These are phyloP conservation scores for Plectosphaerella cucumerina DNA, from an alignment of 2,329 filamentous ascomycete species.

Conservation along the genomic window DNA sequence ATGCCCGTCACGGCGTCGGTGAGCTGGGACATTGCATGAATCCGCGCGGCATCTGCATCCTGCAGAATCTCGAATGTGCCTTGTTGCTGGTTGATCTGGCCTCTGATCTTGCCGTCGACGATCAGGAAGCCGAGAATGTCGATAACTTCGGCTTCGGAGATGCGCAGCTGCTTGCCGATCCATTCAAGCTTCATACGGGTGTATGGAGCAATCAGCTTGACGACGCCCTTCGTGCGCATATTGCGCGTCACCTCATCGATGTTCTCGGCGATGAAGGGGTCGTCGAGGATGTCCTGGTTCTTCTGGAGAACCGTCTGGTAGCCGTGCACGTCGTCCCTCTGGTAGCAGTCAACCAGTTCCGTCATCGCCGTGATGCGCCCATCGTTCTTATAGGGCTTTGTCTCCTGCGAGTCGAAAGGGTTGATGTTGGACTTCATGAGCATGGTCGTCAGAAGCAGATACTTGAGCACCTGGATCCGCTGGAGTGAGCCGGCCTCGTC, in stretches of 20 bases:
- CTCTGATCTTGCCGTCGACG: constrained; percentile 80
- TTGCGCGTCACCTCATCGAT: constrained; percentile 98
- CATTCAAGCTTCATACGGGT: constrained; percentile 85
- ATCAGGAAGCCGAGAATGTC: constrained; percentile 96
- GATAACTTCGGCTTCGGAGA: constrained; percentile 80
- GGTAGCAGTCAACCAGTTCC: constrained; percentile 92
- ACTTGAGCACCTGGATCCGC: constrained; percentile 95
- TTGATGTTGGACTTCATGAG: constrained; percentile 98
- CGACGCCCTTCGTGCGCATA: constrained; percentile 92
- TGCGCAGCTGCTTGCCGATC: constrained; percentile 84
- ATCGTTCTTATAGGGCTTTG: constrained; percentile 95
- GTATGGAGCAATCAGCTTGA: constrained; percentile 93
- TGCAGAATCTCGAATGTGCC: constrained; percentile 80
- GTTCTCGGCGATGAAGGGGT: constrained; percentile 96
- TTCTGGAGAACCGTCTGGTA: constrained; percentile 86
- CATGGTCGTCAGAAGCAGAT: constrained; percentile 95
- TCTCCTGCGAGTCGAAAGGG: constrained; percentile 97
- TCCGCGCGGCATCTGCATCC: constrained; percentile 67
- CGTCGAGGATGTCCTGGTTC: constrained; percentile 83
- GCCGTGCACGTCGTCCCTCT: constrained; percentile 86
- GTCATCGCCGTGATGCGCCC: constrained; percentile 96
- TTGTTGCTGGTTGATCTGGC: constrained; percentile 83
- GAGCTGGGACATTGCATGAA: constrained; percentile 70
- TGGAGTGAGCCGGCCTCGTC: constrained; percentile 96
- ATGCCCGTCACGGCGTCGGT: constrained; percentile 64